phyloP scores from a whole-genome alignment of 176 grass and related monocot genomes.

The Metroxylon sagu region DNA sequence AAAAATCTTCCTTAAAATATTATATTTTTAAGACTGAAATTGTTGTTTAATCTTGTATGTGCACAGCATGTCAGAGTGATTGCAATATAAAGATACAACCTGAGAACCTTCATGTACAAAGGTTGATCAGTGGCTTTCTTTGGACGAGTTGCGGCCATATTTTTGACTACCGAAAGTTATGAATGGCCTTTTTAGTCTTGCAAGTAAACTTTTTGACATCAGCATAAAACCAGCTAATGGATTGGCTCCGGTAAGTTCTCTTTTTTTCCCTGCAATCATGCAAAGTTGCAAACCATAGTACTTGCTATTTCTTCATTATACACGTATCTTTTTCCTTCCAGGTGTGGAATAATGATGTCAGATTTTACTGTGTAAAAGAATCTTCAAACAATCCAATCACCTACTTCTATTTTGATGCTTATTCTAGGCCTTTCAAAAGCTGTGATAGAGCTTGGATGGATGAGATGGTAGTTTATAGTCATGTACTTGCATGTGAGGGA shows the following conservation, averaged over 20 bases:
- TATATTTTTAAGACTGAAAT: too few relatives aligned
- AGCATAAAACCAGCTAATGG: conserved; percentile 76
- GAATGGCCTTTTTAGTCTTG: conserved; percentile 88
- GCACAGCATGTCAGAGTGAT: too few relatives aligned
- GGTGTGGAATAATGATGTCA: conserved; percentile 90
- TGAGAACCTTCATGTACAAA: neutral
- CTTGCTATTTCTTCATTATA: too few relatives aligned
- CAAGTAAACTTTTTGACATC: conserved; percentile 85
- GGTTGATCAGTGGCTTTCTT: neutral
- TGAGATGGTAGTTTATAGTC: conserved; percentile 82
- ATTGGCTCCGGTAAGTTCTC: conserved; percentile 65
- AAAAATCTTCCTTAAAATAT: too few relatives aligned
- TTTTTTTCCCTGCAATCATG: conserved; percentile 11
- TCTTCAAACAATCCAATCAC: conserved; percentile 65
- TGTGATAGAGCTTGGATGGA: conserved; percentile 95
- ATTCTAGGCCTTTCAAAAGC: too few relatives aligned
- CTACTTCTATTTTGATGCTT: too few relatives aligned
- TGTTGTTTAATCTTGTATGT: too few relatives aligned
- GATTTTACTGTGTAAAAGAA: conserved; percentile 96
- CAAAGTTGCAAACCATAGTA: neutral
- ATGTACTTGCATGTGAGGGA: conserved; percentile 63
- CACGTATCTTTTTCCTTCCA: conserved; percentile 13
- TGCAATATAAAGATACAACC: too few relatives aligned
- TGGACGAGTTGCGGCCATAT: conserved; percentile 90
- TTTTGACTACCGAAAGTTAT: conserved; percentile 92